Percentiles rank a stretch among this genome's conserved stretches.
Evolutionary conservation across 371 early-diverging fungal genomes (phyloP).

Genomic region (Cokeromyces recurvatus): DNA sequence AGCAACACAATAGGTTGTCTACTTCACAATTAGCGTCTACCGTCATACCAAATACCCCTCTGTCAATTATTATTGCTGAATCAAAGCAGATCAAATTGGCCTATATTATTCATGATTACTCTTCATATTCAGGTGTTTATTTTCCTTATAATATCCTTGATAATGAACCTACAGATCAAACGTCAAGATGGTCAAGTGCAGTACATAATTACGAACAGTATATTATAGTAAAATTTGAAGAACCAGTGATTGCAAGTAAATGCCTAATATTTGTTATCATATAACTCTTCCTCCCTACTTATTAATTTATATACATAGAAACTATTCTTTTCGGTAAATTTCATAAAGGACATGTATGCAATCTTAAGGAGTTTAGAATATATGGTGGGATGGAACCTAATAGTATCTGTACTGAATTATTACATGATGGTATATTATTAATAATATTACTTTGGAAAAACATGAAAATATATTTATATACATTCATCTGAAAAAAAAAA

Average conservation of each 20-base stretch:
- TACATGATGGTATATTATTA: slow-evolving; percentile 79
- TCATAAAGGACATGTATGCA: slow-evolving; percentile 91
- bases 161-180: slow-evolving; percentile 66
- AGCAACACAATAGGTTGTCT: not conserved
- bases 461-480: slow-evolving; percentile 4
- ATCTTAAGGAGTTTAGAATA: slow-evolving; percentile 94
- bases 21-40: too few relatives aligned
- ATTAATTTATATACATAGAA: too few relatives aligned
- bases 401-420: slow-evolving; percentile 78
- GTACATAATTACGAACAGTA: slow-evolving; percentile 72
- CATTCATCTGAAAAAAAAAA: too few relatives aligned
- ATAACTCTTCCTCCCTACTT: too few relatives aligned
- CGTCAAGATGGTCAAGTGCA: slow-evolving; percentile 78
- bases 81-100: too few relatives aligned
- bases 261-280: too few relatives aligned
- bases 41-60: too few relatives aligned
- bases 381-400: slow-evolving; percentile 73
- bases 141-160: slow-evolving; percentile 68
- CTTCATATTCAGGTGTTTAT: slow-evolving; percentile 69
- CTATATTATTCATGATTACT: slow-evolving; percentile 57
- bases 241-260: slow-evolving; percentile 65
- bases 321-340: slow-evolving; percentile 95
- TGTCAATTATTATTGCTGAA: too few relatives aligned
- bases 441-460: not conserved
- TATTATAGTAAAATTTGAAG: slow-evolving; percentile 67